Evolutionary conservation across 1,284 basidiomycete species (phyloP).

Genomic region (Cystobasidium slooffiae): DNA sequence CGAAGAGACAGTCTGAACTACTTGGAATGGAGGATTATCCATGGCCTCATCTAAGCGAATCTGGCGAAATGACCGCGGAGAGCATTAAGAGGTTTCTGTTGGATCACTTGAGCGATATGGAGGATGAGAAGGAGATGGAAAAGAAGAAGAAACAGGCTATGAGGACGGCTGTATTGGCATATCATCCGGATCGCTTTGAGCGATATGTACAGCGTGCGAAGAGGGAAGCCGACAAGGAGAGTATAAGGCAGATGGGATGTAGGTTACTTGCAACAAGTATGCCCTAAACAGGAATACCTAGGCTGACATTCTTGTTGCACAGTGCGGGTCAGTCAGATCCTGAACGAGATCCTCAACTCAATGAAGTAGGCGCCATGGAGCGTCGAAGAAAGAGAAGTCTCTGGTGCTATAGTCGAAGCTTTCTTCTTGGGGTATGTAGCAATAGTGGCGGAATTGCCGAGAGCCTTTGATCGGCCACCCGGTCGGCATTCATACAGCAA

Average conservation of each 20-base stretch:
- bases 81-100: conserved; percentile 33
- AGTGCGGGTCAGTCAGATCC: conserved; percentile 38
- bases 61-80: conserved; percentile 28
- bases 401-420: neutral
- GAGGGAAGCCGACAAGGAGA: conserved; percentile 24
- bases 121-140: conserved; percentile 21
- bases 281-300: neutral
- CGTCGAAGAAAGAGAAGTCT: no score
- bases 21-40: conserved; percentile 39
- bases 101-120: conserved; percentile 27
- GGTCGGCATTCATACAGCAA: no score
- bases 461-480: no score
- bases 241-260: conserved; percentile 43
- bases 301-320: neutral
- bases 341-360: conserved; percentile 38
- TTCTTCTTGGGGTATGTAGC: neutral
- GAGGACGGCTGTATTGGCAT: conserved; percentile 44
- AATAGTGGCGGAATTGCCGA: no score
- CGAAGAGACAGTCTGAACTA: conserved; percentile 13
- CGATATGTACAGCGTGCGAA: conserved; percentile 41
- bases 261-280: neutral
- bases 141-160: conserved; percentile 43
- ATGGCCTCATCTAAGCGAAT: conserved; percentile 42
- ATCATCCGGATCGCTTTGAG: conserved; percentile 46
- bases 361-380: neutral